Evolutionary conservation across 345 rosid genomes (phyloP).

Genomic region (Salix koriyanagi): DNA sequence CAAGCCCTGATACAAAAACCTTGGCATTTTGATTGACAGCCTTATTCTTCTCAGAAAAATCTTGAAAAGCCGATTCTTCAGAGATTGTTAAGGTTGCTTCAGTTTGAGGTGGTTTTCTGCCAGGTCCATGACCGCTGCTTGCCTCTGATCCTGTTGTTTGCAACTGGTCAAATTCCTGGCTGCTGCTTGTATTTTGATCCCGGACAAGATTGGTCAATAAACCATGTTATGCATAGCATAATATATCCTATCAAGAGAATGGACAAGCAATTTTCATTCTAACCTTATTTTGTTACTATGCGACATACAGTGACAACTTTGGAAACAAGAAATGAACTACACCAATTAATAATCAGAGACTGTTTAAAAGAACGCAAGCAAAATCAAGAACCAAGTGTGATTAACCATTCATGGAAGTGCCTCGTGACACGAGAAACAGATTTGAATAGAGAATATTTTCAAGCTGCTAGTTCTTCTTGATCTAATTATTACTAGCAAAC

Average conservation of each 20-base stretch:
- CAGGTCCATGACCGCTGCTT: slow-evolving; percentile 18
- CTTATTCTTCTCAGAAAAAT: slow-evolving; percentile 19
- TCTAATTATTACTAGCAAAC: too few species aligned
- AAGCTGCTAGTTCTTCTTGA: too few species aligned
- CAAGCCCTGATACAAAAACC: background rate
- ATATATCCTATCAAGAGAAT: background rate
- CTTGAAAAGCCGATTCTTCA: slow-evolving; percentile 20
- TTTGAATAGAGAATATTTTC: too few species aligned
- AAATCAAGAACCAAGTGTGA: too few species aligned
- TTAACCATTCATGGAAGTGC: too few species aligned
- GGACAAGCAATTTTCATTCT: background rate
- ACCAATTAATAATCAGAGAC: too few species aligned
- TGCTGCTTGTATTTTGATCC: slow-evolving; percentile 15
- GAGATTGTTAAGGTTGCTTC: slow-evolving; percentile 15
- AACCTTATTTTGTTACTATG: background rate
- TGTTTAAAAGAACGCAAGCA: too few species aligned
- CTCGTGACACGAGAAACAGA: too few species aligned
- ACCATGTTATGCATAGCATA: slow-evolving; percentile 10
- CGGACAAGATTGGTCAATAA: slow-evolving; percentile 25
- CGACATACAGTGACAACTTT: background rate
- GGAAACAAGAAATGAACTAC: background rate
- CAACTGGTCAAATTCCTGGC: slow-evolving; percentile 24
- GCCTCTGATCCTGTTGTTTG: slow-evolving; percentile 15
- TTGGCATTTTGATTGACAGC: slow-evolving; percentile 8
- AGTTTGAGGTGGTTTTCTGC: slow-evolving; percentile 11